These are phyloP conservation scores for Salvia miltiorrhiza DNA, from an alignment of 257 asterid genomes.

Conservation along the genomic window DNA sequence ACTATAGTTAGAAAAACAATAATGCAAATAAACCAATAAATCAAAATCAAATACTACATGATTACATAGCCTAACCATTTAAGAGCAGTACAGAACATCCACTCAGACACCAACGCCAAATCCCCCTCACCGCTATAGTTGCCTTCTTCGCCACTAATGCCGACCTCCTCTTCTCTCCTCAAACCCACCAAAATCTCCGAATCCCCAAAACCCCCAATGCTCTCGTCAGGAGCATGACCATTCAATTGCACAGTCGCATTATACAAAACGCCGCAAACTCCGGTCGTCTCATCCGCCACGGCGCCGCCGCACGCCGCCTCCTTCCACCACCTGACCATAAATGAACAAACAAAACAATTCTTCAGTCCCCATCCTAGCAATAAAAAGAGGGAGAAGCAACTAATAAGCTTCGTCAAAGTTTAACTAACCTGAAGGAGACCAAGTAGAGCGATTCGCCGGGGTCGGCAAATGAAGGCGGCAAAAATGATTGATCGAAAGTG, in stretches of 20 bases:
- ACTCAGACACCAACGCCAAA: conserved; percentile 66
- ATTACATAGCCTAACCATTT: conserved; percentile 43
- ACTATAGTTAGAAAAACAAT: background rate
- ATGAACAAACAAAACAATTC: background rate
- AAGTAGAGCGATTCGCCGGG: conserved; percentile 41
- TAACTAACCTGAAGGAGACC: conserved; percentile 45
- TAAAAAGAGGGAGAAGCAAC: background rate
- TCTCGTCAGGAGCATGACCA: conserved; percentile 12
- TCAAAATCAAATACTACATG: background rate
- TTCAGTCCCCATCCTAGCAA: background rate
- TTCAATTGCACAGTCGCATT: conserved; percentile 26
- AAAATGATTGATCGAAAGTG: conserved; percentile 27
- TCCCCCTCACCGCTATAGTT: conserved; percentile 28
- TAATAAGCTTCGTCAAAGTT: background rate
- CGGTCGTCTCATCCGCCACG: conserved; percentile 19
- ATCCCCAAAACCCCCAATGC: conserved; percentile 27
- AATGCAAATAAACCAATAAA: background rate
- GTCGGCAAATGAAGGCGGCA: conserved; percentile 31
- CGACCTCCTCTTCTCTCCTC: conserved; percentile 41
- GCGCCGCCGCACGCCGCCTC: conserved; percentile 40
- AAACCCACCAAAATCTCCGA: conserved; percentile 36
- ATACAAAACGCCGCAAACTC: conserved; percentile 31
- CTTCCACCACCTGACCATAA: conserved; percentile 53
- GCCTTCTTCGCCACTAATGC: conserved; percentile 34
- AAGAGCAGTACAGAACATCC: conserved; percentile 74